Evolutionary conservation across 177 flowering plant genomes (phyloP).

Genomic region (Tripterygium wilfordii): DNA sequence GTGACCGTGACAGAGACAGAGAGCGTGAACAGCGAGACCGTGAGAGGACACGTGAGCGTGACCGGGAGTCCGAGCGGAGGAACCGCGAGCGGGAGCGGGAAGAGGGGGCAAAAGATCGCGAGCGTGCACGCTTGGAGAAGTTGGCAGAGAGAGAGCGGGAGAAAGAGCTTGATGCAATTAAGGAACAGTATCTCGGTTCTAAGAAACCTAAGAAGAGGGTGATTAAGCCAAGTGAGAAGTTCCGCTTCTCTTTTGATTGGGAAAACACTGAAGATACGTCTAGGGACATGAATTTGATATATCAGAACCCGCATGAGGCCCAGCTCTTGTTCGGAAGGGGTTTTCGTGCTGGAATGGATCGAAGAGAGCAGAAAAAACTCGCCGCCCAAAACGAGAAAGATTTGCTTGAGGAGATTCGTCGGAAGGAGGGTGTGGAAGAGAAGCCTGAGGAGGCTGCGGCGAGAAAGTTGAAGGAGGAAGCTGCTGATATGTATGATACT

Average conservation of each 20-base stretch:
- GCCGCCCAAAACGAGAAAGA: conserved; percentile 78
- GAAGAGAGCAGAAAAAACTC: conserved; percentile 80
- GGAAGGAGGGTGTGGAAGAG: conserved; percentile 70
- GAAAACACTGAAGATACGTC: conserved; percentile 82
- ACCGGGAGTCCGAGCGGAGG: too few species aligned
- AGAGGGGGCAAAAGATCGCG: conserved; percentile 42
- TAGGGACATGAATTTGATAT: conserved; percentile 65
- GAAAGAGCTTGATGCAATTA: conserved; percentile 69
- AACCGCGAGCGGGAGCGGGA: conserved; percentile 47
- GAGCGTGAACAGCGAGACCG: conserved; percentile 24
- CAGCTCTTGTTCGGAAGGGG: too few species aligned
- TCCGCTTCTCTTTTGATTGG: conserved; percentile 82
- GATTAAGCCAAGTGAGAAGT: conserved; percentile 83
- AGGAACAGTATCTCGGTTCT: conserved; percentile 76
- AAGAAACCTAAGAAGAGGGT: conserved; percentile 86
- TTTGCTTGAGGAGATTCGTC: conserved; percentile 57
- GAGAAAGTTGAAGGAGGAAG: conserved; percentile 51
- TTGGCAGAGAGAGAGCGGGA: conserved; percentile 61
- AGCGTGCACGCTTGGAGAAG: conserved; percentile 50
- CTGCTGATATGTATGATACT: conserved; percentile 61
- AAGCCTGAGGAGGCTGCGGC: conserved; percentile 66
- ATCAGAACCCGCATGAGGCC: conserved; percentile 87
- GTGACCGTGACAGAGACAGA: conserved; percentile 20
- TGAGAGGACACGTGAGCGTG: conserved; percentile 25
- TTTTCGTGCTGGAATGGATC: conserved; percentile 77